Conservation (phyloP, 306 rosid genomes). For the Glycyrrhiza uralensis region DNA sequence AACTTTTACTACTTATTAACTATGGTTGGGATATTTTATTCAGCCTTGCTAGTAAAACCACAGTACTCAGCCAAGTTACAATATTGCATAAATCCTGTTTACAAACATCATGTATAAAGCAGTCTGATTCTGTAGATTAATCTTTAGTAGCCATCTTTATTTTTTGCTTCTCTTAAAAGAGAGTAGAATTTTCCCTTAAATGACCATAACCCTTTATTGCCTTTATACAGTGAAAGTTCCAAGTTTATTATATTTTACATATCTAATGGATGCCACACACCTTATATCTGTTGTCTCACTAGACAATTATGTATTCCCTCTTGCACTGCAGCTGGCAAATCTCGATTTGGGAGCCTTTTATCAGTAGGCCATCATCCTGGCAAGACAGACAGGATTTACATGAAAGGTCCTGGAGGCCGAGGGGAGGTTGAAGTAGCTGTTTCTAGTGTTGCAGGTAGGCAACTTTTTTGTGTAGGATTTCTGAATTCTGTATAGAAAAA, state of each 20-base stretch:
- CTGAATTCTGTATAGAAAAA: slow-evolving; percentile 20
- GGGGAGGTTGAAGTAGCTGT: slow-evolving; percentile 99
- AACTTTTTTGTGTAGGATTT: slow-evolving; percentile 15
- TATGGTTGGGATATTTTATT: background rate
- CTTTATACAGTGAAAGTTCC: slow-evolving; percentile 9
- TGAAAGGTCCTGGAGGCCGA: slow-evolving; percentile 99
- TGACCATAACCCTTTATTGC: background rate
- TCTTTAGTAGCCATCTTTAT: background rate
- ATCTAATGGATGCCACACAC: background rate
- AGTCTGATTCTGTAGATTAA: slow-evolving; percentile 14
- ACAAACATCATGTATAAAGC: background rate
- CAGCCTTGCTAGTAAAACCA: slow-evolving; percentile 10
- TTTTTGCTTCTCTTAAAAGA: slow-evolving; percentile 15
- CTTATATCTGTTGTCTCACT: slow-evolving; percentile 28
- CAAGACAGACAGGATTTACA: slow-evolving; percentile 85
- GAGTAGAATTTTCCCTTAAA: slow-evolving; percentile 7
- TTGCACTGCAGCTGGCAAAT: slow-evolving; percentile 66
- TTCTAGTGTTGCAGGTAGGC: slow-evolving; percentile 84
- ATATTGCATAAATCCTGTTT: background rate
- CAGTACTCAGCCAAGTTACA: background rate
- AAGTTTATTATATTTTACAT: slow-evolving; percentile 10
- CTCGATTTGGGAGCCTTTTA: slow-evolving; percentile 86
- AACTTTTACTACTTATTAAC: background rate
- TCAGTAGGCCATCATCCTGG: slow-evolving; percentile 68
- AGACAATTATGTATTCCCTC: slow-evolving; percentile 15